These are phyloP conservation scores for Wickerhamiella slavikovae DNA, from an alignment of 805 yeast species.

Conservation along the genomic window DNA sequence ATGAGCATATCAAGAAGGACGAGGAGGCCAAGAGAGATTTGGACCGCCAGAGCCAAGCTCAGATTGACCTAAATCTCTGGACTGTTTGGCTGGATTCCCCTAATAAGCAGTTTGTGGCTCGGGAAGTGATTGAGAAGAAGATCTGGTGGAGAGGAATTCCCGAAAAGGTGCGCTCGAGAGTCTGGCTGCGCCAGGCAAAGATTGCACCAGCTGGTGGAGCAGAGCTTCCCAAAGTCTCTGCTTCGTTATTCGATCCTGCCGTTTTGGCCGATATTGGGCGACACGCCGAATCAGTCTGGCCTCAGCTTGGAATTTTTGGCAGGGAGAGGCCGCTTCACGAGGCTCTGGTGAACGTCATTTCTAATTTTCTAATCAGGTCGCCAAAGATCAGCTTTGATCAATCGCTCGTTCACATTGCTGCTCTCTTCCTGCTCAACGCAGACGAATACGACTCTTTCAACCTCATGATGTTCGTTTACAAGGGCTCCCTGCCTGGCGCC, in stretches of 20 bases:
- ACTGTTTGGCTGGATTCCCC: slow-evolving; percentile 13
- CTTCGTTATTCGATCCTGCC: slow-evolving; percentile 1
- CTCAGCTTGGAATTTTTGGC: slow-evolving; percentile 22
- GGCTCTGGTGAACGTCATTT: slow-evolving; percentile 18
- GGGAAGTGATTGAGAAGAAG: slow-evolving; percentile 21
- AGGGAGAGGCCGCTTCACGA: slow-evolving; percentile 17
- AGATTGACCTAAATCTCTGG: slow-evolving; percentile 22
- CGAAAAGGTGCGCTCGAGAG: slow-evolving; percentile 20
- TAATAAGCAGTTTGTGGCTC: not conserved
- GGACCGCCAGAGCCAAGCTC: slow-evolving; percentile 9
- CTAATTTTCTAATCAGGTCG: slow-evolving; percentile 15
- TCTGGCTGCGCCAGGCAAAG: slow-evolving; percentile 24
- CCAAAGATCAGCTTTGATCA: slow-evolving; percentile 17
- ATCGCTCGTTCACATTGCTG: slow-evolving; percentile 23
- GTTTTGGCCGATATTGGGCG: too few species aligned
- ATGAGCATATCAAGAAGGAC: slow-evolving; percentile 19
- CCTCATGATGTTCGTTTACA: slow-evolving; percentile 21
- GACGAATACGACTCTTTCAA: slow-evolving; percentile 21
- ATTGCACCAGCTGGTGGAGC: not conserved
- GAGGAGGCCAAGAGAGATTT: slow-evolving; percentile 10
- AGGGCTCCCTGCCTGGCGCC: slow-evolving; percentile 17
- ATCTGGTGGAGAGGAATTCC: slow-evolving; percentile 46
- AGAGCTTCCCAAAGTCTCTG: not conserved
- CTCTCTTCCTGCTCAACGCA: slow-evolving; percentile 22
- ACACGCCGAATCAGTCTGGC: slow-evolving; percentile 20